Evolutionary conservation across 495 filamentous ascomycete species (phyloP), one percentile per base, ranked within the genome.

Genomic region (Tuber calosporum): DNA sequence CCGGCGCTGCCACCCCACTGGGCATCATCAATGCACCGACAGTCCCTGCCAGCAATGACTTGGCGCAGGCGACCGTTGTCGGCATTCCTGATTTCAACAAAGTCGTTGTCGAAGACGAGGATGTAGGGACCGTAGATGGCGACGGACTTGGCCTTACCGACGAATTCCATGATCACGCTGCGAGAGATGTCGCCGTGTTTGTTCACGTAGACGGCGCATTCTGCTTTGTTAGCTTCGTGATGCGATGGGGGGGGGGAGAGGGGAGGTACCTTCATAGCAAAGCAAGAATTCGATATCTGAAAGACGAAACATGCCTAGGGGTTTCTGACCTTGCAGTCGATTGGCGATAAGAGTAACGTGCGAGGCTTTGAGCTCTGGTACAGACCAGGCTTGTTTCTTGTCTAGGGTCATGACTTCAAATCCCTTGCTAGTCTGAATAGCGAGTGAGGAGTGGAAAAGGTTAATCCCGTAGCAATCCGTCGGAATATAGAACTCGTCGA

Each of bases 401-500:
- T 99, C 95, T 39, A 99, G 87, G 8, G 92, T 97, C 81, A 99
- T 87, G 48, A 98, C 91, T 82, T 99, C 95, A 78, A 99, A 93
- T n/a, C 95, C 80, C 73, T 91, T 91, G 37, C 91, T 87, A 4
- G 95, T 98, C 34, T 92, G 89, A 58, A 99, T 92, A 38, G 95
- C 92, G 39, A 99, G 91, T 71, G 91, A 93, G 1, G 88, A 90
- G 82, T 97, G 92, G 87, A 98, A 98, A 67, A 99, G 88, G 83
- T 97, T 97, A 79, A 99, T 92, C 38, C 91, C 90, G 83, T 91
- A 97, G 81, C 92, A 95, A 81, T 99, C 95, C n/a, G 92, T 89
- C 9, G 95, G 94, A 77, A 99, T 94, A 84, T 97, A 99, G 83
- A 99, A 99, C 71, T 97, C 94, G 83, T 97, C 95, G 79, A 92